Conservation (phyloP, 371 early-diverging fungal genomes). For the Coemansia sp. region DNA sequence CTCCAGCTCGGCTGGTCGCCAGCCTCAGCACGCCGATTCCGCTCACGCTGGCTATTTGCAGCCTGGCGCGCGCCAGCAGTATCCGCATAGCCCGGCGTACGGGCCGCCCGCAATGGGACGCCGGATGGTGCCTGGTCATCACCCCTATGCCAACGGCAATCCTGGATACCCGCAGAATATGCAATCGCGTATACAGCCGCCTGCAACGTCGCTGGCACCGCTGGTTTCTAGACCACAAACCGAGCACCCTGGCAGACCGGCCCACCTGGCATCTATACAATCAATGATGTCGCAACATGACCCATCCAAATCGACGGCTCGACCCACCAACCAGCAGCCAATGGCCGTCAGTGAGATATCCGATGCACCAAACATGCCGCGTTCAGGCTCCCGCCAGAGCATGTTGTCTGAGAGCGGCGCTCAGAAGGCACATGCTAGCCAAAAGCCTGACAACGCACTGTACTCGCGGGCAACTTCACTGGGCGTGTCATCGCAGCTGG, state of each 20-base stretch:
- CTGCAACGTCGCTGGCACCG: background rate
- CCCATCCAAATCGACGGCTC: background rate
- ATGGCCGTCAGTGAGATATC: background rate
- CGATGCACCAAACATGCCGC: background rate
- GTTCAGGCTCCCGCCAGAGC: background rate
- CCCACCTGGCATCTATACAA: background rate
- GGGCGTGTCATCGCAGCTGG: background rate
- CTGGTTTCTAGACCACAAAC: background rate
- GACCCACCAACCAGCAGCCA: background rate
- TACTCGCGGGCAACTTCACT: background rate
- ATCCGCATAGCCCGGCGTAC: background rate
- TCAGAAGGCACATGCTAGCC: background rate
- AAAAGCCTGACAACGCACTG: background rate
- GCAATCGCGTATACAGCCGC: background rate
- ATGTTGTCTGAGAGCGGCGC: background rate
- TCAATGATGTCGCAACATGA: background rate
- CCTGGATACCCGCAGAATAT: background rate
- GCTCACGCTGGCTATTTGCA: constrained; percentile 3
- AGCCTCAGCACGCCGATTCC: background rate
- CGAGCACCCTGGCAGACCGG: background rate
- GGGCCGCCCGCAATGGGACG: background rate
- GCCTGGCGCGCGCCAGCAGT: constrained; percentile 4
- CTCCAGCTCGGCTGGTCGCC: background rate
- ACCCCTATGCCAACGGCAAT: constrained; percentile 4
- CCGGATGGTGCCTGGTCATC: background rate